Conservation (phyloP, 2,329 filamentous ascomycete genomes). For the Ascocoryne sarcoides region DNA sequence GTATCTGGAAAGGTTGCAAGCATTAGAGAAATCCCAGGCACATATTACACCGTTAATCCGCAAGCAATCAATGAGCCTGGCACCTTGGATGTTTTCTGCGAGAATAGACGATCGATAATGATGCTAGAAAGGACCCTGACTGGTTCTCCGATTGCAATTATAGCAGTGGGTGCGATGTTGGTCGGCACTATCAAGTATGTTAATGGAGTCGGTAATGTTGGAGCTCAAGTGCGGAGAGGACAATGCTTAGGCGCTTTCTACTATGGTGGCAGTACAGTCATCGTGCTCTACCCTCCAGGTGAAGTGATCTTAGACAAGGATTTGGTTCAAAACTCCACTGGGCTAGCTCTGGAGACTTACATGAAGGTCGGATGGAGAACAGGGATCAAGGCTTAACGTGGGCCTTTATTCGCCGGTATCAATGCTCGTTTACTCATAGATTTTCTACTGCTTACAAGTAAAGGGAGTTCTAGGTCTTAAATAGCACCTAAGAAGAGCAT, state of each 20-base stretch:
- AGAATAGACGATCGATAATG: conserved; percentile 14
- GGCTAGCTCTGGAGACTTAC: conserved; percentile 9
- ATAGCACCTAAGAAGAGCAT: no score
- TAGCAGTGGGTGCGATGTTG: conserved; percentile 15
- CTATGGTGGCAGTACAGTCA: conserved; percentile 14
- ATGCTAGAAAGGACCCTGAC: conserved; percentile 11
- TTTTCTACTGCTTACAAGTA: no score
- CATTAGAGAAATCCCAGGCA: conserved; percentile 33
- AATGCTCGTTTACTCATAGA: no score
- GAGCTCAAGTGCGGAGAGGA: conserved; percentile 9
- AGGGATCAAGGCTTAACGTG: conserved; percentile 9
- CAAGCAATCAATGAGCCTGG: conserved; percentile 17
- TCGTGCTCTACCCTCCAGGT: conserved; percentile 13
- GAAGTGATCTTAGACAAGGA: conserved; percentile 12
- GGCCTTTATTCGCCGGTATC: no score
- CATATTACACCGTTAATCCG: conserved; percentile 38
- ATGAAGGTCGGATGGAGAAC: conserved; percentile 14
- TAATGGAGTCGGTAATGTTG: conserved; percentile 9
- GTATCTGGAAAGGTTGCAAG: conserved; percentile 32
- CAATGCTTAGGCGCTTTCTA: conserved; percentile 15
- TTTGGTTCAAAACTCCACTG: conserved; percentile 12
- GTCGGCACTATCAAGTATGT: conserved; percentile 15
- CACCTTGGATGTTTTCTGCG: conserved; percentile 15
- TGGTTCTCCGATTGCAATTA: conserved; percentile 11
- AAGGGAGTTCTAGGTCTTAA: no score